Conservation (phyloP, 371 early-diverging fungal genomes). For the Nosema muscidifuracis region DNA sequence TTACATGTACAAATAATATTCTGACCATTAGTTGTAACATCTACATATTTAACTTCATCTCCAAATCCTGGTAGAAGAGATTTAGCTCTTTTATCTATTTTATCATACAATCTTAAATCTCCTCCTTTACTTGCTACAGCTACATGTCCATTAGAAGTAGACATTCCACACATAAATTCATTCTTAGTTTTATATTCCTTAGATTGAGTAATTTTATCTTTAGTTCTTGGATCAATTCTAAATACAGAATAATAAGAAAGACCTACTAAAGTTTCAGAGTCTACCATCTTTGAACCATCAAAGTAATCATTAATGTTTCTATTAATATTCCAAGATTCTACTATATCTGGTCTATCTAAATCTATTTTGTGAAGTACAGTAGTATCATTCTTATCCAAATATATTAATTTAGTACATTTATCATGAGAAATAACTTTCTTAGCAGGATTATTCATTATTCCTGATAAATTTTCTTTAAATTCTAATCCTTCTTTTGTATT, state of each 20-base stretch:
- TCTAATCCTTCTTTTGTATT: constrained; percentile 52
- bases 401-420: constrained; percentile 47
- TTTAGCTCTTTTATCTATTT: constrained; percentile 74
- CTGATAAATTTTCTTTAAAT: constrained; percentile 56
- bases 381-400: constrained; percentile 61
- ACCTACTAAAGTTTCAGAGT: constrained; percentile 71
- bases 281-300: constrained; percentile 70
- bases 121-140: constrained; percentile 77
- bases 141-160: constrained; percentile 72
- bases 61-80: constrained; percentile 78
- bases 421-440: constrained; percentile 57
- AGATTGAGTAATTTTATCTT: constrained; percentile 46
- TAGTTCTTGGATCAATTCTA: constrained; percentile 75
- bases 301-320: constrained; percentile 69
- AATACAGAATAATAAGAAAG: constrained; percentile 72
- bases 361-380: constrained; percentile 75
- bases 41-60: constrained; percentile 75
- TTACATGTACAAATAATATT: constrained; percentile 79
- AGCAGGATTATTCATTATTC: constrained; percentile 45
- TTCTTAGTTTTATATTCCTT: constrained; percentile 64
- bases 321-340: constrained; percentile 74
- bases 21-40: constrained; percentile 76
- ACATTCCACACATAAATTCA: constrained; percentile 67
- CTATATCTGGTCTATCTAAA: constrained; percentile 75
- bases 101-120: constrained; percentile 75